Percentiles rank a stretch among this genome's conserved stretches.
Conservation (phyloP, 495 filamentous ascomycete genomes). For the Penicillium ucsense region DNA sequence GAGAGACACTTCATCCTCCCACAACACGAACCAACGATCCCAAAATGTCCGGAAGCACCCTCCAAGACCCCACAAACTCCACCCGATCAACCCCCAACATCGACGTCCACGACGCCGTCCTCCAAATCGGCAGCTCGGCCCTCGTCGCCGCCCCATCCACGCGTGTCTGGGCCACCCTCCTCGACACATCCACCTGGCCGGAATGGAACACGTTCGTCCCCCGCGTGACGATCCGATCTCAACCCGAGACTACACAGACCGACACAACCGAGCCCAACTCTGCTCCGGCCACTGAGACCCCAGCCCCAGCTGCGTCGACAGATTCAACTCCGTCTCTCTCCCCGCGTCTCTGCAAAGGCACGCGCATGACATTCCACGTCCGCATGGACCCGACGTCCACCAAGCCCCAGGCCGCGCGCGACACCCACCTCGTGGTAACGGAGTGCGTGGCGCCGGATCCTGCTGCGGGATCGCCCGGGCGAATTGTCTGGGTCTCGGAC, state of each 20-base stretch:
- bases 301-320: slow-evolving; percentile 1
- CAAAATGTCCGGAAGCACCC: slow-evolving; percentile 5
- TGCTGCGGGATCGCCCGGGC: slow-evolving; percentile 11
- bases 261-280: too few species aligned
- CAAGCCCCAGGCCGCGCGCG: slow-evolving; percentile 18
- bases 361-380: slow-evolving; percentile 33
- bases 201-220: slow-evolving; percentile 37
- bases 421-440: slow-evolving; percentile 17
- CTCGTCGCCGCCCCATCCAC: slow-evolving; percentile 23
- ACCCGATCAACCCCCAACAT: slow-evolving; percentile 27
- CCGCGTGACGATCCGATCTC: slow-evolving; percentile 29
- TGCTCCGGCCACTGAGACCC: too few species aligned
- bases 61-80: slow-evolving; percentile 14
- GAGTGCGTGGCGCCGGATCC: slow-evolving; percentile 21
- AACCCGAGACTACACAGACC: slow-evolving; percentile 1
- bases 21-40: too few species aligned
- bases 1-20: too few species aligned
- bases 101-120: slow-evolving; percentile 15
- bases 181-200: slow-evolving; percentile 34
- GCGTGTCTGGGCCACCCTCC: slow-evolving; percentile 27
- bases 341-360: slow-evolving; percentile 24
- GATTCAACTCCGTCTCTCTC: slow-evolving; percentile 7
- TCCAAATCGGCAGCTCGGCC: slow-evolving; percentile 26
- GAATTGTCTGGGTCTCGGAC: slow-evolving; percentile 30
- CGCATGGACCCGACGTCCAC: slow-evolving; percentile 29